phyloP scores from a whole-genome alignment of 148 eudicot species.

The Oxyria digyna region DNA sequence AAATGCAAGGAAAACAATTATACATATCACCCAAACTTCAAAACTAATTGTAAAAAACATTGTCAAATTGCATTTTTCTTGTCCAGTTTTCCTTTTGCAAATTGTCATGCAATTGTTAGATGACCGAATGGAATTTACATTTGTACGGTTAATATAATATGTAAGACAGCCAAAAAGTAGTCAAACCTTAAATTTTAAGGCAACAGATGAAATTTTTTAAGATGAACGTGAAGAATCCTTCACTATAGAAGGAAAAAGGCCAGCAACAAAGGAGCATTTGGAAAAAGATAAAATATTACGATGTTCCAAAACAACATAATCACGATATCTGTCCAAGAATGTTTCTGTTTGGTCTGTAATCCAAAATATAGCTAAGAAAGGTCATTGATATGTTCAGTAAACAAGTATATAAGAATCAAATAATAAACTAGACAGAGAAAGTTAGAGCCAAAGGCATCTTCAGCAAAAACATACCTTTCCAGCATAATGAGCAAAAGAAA shows the following conservation, averaged over 20 bases:
- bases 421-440: background rate
- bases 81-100: background rate
- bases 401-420: background rate
- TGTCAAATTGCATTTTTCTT: background rate
- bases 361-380: slow-evolving; percentile 20
- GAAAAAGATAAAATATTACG: slow-evolving; percentile 69
- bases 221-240: slow-evolving; percentile 89
- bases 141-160: background rate
- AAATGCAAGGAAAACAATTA: background rate
- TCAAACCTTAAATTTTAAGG: slow-evolving; percentile 82
- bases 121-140: background rate
- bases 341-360: slow-evolving; percentile 75
- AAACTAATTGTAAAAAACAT: background rate
- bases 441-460: background rate
- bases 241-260: slow-evolving; percentile 58
- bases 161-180: background rate
- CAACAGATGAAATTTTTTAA: slow-evolving; percentile 89
- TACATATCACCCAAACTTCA: background rate
- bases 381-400: background rate
- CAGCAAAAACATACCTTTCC: slow-evolving; percentile 61
- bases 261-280: slow-evolving; percentile 59
- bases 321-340: slow-evolving; percentile 89
- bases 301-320: slow-evolving; percentile 93
- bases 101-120: background rate
- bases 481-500: slow-evolving; percentile 85